phyloP scores from a whole-genome alignment of 208 protist genomes.

The Leishmania major region DNA sequence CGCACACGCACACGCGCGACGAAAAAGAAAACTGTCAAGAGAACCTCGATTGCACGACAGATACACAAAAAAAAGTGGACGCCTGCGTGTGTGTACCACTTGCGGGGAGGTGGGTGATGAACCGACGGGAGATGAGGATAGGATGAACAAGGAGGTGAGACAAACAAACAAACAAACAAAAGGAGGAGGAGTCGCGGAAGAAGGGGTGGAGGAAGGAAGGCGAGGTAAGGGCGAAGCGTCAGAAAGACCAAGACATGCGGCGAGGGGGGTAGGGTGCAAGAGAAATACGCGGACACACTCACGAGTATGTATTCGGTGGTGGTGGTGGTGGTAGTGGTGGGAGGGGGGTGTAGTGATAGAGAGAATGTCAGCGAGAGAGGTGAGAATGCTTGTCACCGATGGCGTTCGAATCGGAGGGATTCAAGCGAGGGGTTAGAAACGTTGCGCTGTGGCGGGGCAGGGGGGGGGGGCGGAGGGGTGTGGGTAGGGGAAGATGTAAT shows the following conservation, averaged over 20 bases:
- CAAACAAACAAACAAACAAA: not conserved
- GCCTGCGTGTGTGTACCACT: too few relatives aligned
- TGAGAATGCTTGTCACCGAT: not conserved
- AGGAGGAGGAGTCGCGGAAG: not conserved
- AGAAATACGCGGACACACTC: not conserved
- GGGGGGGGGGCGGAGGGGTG: not conserved
- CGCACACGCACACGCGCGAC: too few relatives aligned
- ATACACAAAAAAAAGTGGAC: too few relatives aligned
- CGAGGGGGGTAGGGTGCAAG: not conserved
- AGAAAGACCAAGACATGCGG: not conserved
- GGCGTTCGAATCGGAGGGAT: not conserved
- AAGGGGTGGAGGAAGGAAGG: not conserved
- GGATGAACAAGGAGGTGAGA: not conserved
- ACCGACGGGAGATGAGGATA: not conserved
- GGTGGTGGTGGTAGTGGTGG: too few relatives aligned
- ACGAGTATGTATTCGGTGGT: not conserved
- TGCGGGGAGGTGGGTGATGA: not conserved
- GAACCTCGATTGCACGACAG: too few relatives aligned
- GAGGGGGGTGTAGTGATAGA: not conserved
- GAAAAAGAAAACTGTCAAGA: too few relatives aligned
- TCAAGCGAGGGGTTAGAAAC: not conserved
- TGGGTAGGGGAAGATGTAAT: not conserved
- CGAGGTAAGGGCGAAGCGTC: not conserved
- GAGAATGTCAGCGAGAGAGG: not conserved
- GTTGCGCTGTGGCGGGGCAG: not conserved